Conservation (phyloP, 352 stramenopile species). For the Phytophthora pluvialis region DNA sequence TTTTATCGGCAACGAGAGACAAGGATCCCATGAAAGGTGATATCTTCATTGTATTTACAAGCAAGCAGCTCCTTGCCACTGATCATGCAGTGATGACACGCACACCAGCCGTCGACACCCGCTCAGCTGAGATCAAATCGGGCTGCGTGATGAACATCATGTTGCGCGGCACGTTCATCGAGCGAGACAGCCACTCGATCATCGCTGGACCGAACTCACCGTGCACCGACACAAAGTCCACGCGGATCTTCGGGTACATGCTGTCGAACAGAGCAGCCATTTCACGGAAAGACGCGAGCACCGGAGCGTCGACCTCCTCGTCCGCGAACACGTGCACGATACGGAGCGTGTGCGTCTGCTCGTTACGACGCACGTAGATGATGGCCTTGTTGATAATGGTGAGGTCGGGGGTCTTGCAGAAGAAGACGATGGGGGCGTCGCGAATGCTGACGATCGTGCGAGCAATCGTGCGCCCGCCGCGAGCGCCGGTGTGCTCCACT, state of each 20-base stretch:
- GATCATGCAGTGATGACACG: constrained; percentile 44
- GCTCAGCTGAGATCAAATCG: constrained; percentile 57
- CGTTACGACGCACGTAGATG: constrained; percentile 94
- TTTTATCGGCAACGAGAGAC: no score
- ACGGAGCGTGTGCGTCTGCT: constrained; percentile 90
- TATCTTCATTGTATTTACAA: neutral
- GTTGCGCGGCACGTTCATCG: constrained; percentile 75
- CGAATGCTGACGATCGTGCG: constrained; percentile 81
- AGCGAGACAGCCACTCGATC: constrained; percentile 74
- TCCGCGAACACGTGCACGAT: constrained; percentile 79
- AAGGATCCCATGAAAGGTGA: no score
- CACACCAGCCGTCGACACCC: constrained; percentile 69
- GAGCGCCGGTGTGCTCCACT: constrained; percentile 65
- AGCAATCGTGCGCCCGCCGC: constrained; percentile 82
- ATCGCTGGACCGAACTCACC: constrained; percentile 67
- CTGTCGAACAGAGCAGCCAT: constrained; percentile 74
- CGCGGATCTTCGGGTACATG: constrained; percentile 87
- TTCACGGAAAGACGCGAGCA: constrained; percentile 32
- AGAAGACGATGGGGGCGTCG: constrained; percentile 92
- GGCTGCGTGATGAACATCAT: constrained; percentile 93
- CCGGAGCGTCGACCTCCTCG: constrained; percentile 12
- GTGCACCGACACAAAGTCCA: constrained; percentile 71
- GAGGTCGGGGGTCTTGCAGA: constrained; percentile 91
- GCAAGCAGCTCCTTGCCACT: neutral
- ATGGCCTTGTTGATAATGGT: constrained; percentile 95